Evolutionary conservation across 345 rosid genomes (phyloP), one percentile per base, ranked within the genome.

Genomic region (Eucalyptus sp.): DNA sequence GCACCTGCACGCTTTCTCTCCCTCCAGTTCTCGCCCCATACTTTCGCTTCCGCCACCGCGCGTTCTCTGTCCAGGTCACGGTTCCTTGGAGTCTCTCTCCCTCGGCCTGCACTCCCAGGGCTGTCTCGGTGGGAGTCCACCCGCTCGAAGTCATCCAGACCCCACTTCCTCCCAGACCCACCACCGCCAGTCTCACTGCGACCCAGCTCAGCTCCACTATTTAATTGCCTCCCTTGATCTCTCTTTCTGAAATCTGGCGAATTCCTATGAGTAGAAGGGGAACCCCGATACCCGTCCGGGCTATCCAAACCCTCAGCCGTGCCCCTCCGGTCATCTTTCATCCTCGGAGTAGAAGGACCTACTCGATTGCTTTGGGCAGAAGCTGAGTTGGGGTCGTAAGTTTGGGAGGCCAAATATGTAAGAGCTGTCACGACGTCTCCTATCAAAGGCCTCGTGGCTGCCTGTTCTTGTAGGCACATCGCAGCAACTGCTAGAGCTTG

Each of bases 401-500:
- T 95, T 94, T 98, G 99, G 58, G 99, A 95, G 86, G 99, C 99
- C 89, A 98, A 93, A 91, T 98, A 98, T 51, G 99, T 92, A 85
- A 98, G 96, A 43, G 99, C 99, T 29, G 99, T 97, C 89, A 98
- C 99, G 49, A 98, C 99, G 52, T 98, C 99, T 0, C 99, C 99
- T 5, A 98, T 97, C 80, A 98, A 91, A 58, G 99, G 99, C 92
- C 99, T 96, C 33, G 98, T 97, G 43, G 97, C 97, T 54, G 99
- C 99, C 91, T 98, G 99, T 88, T 98, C 99, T 90, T 98, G 99
- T 89, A 98, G 93, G 91, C 99, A 98, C 99, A 98, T 97, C 79
- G 99, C 99, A 76, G 99, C 98, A 60, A 98, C 98, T 13, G 99
- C 99, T 86, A 98, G 98, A 64, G 99, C 99, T 94, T 98, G 99